Conservation (phyloP, 768 basidiomycete species). For the Nidularia sp. region DNA sequence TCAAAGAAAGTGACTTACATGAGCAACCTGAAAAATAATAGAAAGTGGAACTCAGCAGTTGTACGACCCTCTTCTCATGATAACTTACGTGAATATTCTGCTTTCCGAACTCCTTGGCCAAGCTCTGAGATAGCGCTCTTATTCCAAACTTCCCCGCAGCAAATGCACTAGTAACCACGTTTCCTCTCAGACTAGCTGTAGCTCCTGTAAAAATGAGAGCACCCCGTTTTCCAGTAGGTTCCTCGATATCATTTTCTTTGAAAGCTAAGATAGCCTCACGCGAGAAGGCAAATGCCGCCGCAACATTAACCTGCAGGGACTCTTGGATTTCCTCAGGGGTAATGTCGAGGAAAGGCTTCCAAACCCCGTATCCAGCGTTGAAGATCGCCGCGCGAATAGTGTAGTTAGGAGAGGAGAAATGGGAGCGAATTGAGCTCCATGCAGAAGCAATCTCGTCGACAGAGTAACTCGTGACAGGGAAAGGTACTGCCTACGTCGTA, state of each 20-base stretch:
- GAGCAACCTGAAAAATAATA: conserved; percentile 43
- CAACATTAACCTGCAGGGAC: conserved; percentile 46
- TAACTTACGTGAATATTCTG: conserved; percentile 64
- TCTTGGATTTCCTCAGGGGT: conserved; percentile 53
- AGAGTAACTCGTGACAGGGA: conserved; percentile 49
- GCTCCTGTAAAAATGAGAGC: conserved; percentile 72
- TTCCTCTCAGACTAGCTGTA: conserved; percentile 64
- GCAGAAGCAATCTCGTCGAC: conserved; percentile 45
- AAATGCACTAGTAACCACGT: conserved; percentile 55
- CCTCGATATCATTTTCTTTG: conserved; percentile 50
- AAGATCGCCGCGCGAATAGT: conserved; percentile 59
- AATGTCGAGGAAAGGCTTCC: conserved; percentile 66
- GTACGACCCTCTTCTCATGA: too few species aligned
- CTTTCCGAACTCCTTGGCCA: conserved; percentile 73
- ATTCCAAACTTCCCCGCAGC: conserved; percentile 62
- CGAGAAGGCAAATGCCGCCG: conserved; percentile 61
- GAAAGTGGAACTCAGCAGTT: background rate
- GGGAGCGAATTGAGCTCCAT: conserved; percentile 41
- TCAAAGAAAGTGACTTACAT: conserved; percentile 38
- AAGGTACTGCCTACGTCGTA: conserved; percentile 46
- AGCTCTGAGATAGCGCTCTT: conserved; percentile 63
- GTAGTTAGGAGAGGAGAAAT: conserved; percentile 43
- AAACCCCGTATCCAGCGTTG: conserved; percentile 54
- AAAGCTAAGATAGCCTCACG: conserved; percentile 56
- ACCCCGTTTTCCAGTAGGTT: conserved; percentile 51